Evolutionary conservation across 768 basidiomycete species (phyloP), one percentile per base, ranked within the genome.

Genomic region (Leccinum arenicola): DNA sequence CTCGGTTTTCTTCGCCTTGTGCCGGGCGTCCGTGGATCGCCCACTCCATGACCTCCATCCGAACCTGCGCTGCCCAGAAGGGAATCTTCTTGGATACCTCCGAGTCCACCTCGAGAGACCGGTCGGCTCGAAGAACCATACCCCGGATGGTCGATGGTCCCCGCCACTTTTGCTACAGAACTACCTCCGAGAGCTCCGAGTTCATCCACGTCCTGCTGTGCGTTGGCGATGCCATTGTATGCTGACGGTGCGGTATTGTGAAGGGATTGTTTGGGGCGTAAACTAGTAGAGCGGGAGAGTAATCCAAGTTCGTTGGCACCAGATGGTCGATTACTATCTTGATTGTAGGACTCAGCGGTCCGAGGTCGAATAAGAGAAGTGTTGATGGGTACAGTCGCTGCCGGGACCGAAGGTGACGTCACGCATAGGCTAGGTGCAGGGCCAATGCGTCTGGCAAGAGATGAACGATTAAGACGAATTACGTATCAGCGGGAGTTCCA

Each of bases 371-470:
- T 59, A 21, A 59, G 21, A 0, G 69, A 63, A 38, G 61, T 70
- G 40, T 59, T 69, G 50, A 69, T 68, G 43, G 73, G 72, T 10
- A 70, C 68, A 51, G 73, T 70, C 21, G 71, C 61, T 14, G 73
- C 69, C 1, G 66, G 67, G 47, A 68, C 71, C 21, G 71, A 62
- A 10, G 71, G 71, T 2, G 71, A 59, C 7, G 55, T 65, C 23
- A 65, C 57, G 43, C 70, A 80, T 31, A 80, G 69, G 57, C 73
- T 81, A 3, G 79, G 77, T 1, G 81, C 78, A 21, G 66, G 63
- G 3, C 81, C 82, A 31, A 84, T 83, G n/a, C 81, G 80, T 62
- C 82, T 82, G 62, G 29, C 25, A 21, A 17, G 11, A 9, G 50
- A 15, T 19, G 19, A 17, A 54, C 3, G 27, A 57, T 54, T 40